Base-by-base conservation (phyloP, 2,329 filamentous ascomycete genomes). In the Alternaria ventricosa region DNA sequence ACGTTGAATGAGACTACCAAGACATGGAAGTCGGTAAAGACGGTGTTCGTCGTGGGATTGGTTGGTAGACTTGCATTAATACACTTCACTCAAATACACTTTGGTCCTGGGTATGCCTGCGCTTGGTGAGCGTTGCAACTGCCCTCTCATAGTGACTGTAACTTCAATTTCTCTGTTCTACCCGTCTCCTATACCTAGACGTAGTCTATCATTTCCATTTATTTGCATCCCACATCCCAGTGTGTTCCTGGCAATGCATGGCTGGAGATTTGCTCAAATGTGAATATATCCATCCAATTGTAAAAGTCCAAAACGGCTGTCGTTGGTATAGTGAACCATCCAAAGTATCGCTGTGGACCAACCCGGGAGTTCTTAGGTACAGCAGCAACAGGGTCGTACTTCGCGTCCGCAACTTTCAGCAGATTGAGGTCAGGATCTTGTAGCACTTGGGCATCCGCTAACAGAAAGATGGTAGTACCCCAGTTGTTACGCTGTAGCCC, bases 361-460 rank as follows among this genome's bases (percentile, higher is more conserved):
- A 5, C 8, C 13, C 11, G 8, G 0, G 30, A 3, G 22, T 50
- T 27, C 5, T 11, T 51, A 3, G 33, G 46, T 6, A 58, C 30
- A 12, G n/a, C 30, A 28, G 5, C 6, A 47, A 47, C 6, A 18
- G 46, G 23, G 23, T 58, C 23, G 6, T 58, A 30, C 1, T 44
- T 8, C 18, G 33, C 33, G 33, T 20, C 56, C 23, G 4, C 13
- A 13, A 51, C 33, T 20, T 51, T 23, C 0, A 30, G 1, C 2
- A 58, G 23, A 2, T 9, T n/a, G n/a, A 51, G n/a, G 2, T 51
- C 13, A 30, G 30, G 33, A 18, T 58, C 33, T 30, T 49, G 25
- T 49, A 56, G 54, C 41, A 56, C 43, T 8, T 46, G 5, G 13
- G 54, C 18, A 30, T 56, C 41, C n/a, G 43, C 41, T 1, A 33